Evolutionary conservation across 805 yeast species (phyloP).

Genomic region (Ogataea ganodermae): DNA sequence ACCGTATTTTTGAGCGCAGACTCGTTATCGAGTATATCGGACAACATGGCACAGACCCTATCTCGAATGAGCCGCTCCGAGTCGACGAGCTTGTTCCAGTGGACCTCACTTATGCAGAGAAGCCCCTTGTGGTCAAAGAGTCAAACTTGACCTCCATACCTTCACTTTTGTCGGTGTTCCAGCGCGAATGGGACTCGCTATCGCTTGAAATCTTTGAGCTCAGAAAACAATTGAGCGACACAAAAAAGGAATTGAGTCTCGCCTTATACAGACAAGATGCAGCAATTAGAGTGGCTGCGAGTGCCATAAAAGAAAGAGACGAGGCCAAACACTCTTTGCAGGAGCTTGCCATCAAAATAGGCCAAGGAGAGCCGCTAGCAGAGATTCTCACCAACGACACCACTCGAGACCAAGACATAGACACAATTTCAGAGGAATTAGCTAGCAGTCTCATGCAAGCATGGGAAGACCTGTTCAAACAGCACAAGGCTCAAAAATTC

Average conservation of each 20-base stretch:
- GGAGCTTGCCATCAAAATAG: conserved; percentile 48
- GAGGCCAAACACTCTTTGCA: conserved; percentile 68
- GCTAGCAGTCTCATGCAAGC: conserved; percentile 16
- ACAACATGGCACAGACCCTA: conserved; percentile 74
- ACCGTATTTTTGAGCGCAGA: conserved; percentile 65
- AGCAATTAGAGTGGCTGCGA: conserved; percentile 81
- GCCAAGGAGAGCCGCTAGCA: conserved; percentile 21
- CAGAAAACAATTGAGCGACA: conserved; percentile 65
- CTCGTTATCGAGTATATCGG: conserved; percentile 62
- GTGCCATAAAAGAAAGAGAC: conserved; percentile 72
- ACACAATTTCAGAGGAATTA: conserved; percentile 6
- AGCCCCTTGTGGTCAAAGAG: conserved; percentile 29
- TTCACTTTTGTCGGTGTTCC: conserved; percentile 68
- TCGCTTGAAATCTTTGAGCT: conserved; percentile 78
- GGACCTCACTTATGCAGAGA: conserved; percentile 17
- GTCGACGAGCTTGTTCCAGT: conserved; percentile 57
- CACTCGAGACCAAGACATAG: conserved; percentile 25
- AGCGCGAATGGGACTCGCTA: conserved; percentile 87
- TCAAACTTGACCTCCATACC: conserved; percentile 68
- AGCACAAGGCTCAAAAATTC: conserved; percentile 24
- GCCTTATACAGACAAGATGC: conserved; percentile 88
- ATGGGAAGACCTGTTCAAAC: conserved; percentile 19
- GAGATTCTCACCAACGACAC: conserved; percentile 22
- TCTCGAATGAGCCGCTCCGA: conserved; percentile 61
- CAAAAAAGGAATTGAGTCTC: conserved; percentile 72